phyloP scores from a whole-genome alignment of 2,329 filamentous ascomycete genomes.

The Botrytis paeoniae region DNA sequence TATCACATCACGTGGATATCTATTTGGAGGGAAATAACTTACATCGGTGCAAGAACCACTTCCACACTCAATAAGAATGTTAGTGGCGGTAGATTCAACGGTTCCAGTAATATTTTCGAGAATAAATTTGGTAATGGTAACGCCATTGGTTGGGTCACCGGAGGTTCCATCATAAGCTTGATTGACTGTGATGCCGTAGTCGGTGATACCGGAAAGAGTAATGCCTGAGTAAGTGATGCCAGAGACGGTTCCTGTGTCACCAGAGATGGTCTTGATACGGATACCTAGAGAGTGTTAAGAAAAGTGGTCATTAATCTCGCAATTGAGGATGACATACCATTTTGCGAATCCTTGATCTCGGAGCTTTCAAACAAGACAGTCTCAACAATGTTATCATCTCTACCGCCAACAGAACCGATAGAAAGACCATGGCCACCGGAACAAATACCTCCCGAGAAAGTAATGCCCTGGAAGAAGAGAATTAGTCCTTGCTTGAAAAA shows the following conservation, averaged over 20 bases:
- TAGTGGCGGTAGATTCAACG: slow-evolving; percentile 40
- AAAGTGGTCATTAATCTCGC: slow-evolving; percentile 39
- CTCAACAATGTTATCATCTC: slow-evolving; percentile 51
- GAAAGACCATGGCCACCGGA: slow-evolving; percentile 46
- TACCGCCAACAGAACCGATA: slow-evolving; percentile 57
- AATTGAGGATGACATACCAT: slow-evolving; percentile 47
- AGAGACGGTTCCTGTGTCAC: slow-evolving; percentile 50
- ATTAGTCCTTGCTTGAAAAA: slow-evolving; percentile 26
- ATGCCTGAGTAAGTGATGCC: slow-evolving; percentile 53
- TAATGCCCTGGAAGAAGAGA: slow-evolving; percentile 41
- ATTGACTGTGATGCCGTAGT: slow-evolving; percentile 52
- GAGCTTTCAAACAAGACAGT: slow-evolving; percentile 50
- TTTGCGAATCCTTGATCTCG: slow-evolving; percentile 48
- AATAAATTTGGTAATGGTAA: slow-evolving; percentile 49
- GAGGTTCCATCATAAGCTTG: slow-evolving; percentile 53
- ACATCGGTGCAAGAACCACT: slow-evolving; percentile 45
- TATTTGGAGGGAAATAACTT: not conserved
- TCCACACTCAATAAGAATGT: slow-evolving; percentile 54
- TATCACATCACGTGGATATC: not conserved
- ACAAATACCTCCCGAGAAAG: slow-evolving; percentile 28
- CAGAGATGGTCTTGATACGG: slow-evolving; percentile 55
- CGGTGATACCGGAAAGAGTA: slow-evolving; percentile 46
- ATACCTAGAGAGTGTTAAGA: slow-evolving; percentile 42
- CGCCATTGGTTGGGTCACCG: slow-evolving; percentile 45
- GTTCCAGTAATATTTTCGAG: slow-evolving; percentile 45